phyloP scores from a whole-genome alignment of 768 basidiomycete species.

The Mycena pura region DNA sequence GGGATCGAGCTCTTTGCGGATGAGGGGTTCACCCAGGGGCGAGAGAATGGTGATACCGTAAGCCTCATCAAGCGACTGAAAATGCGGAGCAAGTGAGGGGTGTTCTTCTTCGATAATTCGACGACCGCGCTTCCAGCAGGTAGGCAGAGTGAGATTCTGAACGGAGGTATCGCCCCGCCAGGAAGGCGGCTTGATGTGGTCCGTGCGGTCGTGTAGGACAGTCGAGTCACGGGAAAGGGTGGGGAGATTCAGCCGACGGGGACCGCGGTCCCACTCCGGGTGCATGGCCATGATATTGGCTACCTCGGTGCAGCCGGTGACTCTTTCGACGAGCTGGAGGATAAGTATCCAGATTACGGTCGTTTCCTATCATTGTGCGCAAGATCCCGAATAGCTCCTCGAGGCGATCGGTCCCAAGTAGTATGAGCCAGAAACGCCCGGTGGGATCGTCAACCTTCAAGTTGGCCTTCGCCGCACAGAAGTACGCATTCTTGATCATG shows the following conservation, averaged over 20 bases:
- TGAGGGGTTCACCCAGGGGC: background rate
- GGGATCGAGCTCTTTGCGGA: background rate
- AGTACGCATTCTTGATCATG: conserved; percentile 46
- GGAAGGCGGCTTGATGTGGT: conserved; percentile 44
- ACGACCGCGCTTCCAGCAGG: conserved; percentile 38
- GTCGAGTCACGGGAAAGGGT: conserved; percentile 30
- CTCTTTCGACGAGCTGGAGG: conserved; percentile 30
- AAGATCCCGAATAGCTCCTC: conserved; percentile 44
- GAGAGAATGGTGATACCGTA: background rate
- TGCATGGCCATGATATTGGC: conserved; percentile 42
- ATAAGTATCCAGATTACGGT: conserved; percentile 37
- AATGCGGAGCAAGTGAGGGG: background rate
- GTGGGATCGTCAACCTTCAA: conserved; percentile 39
- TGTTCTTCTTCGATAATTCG: background rate
- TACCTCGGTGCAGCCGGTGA: conserved; percentile 38
- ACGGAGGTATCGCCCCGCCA: conserved; percentile 41
- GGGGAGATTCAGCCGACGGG: conserved; percentile 42
- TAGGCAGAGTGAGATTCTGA: conserved; percentile 31
- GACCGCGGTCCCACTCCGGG: conserved; percentile 46
- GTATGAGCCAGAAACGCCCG: conserved; percentile 40
- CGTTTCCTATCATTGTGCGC: conserved; percentile 43
- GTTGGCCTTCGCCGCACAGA: conserved; percentile 47
- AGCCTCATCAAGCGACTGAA: background rate
- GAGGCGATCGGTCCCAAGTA: conserved; percentile 46
- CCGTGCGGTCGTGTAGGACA: conserved; percentile 30